phyloP scores from a whole-genome alignment of 306 rosid species.

The Vigna angularis region DNA sequence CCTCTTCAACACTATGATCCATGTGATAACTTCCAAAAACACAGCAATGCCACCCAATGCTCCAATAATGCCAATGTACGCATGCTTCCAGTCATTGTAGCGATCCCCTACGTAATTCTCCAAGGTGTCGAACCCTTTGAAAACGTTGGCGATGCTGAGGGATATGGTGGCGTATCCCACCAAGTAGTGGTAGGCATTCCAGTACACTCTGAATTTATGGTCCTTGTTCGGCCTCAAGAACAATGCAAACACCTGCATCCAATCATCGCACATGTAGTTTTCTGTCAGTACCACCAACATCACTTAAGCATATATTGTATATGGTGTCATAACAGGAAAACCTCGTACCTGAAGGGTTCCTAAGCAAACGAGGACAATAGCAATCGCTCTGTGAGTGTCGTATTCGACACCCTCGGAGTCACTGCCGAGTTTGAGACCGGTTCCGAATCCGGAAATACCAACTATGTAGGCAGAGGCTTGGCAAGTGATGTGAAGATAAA shows the following conservation, averaged over 20 bases:
- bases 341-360: constrained; percentile 85
- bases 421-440: constrained; percentile 79
- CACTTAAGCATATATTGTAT: no score
- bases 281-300: not conserved
- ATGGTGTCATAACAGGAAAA: not conserved
- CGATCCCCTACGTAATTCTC: constrained; percentile 49
- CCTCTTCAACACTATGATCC: constrained; percentile 61
- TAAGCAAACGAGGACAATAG: constrained; percentile 61
- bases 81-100: constrained; percentile 64
- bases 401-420: constrained; percentile 53
- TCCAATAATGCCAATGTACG: constrained; percentile 69
- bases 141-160: constrained; percentile 69
- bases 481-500: constrained; percentile 81
- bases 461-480: constrained; percentile 81
- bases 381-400: constrained; percentile 62
- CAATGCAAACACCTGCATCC: constrained; percentile 77
- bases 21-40: constrained; percentile 67
- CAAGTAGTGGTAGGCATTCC: constrained; percentile 75
- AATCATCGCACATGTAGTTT: not conserved
- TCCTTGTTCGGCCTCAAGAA: constrained; percentile 89
- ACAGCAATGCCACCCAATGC: constrained; percentile 70
- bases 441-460: constrained; percentile 87
- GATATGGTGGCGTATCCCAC: constrained; percentile 70
- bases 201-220: constrained; percentile 77
- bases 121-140: constrained; percentile 67